A percentile compares a stretch with the other conserved stretches of the same genome.
Conservation (phyloP, 73 alveolate species). For the Tetrahymena malaccensis region DNA sequence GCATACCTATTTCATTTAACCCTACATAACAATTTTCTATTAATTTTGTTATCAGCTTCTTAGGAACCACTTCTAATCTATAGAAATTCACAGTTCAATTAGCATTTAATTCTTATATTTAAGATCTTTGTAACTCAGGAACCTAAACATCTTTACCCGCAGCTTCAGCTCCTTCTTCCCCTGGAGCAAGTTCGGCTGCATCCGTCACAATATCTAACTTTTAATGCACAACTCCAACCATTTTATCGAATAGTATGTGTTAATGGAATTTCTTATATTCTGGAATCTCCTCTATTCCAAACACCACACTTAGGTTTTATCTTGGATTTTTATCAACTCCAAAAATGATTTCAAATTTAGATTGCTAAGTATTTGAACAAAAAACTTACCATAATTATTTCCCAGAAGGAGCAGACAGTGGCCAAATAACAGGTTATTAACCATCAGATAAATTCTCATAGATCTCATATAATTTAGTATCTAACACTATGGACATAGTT, state of each 20-base stretch:
- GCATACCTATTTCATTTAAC: background rate
- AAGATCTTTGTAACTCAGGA: background rate
- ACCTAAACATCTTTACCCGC: background rate
- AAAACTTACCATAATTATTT: background rate
- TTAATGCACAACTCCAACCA: background rate
- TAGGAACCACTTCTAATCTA: background rate
- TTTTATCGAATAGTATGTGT: background rate
- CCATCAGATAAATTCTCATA: background rate
- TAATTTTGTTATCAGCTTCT: background rate
- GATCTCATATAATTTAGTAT: background rate
- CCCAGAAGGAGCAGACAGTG: background rate
- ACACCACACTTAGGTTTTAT: background rate
- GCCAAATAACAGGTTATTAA: background rate
- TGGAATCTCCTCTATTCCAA: background rate
- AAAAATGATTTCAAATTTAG: background rate
- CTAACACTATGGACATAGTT: background rate
- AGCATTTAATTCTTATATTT: background rate
- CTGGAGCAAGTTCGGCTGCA: background rate
- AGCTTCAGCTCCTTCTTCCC: background rate
- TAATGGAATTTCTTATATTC: background rate
- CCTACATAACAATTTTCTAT: background rate
- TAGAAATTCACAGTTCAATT: background rate
- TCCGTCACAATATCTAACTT: background rate
- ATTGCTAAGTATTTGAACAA: background rate
- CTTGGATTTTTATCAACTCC: background rate